These are phyloP conservation scores for Tetrapyrgos nigripes DNA, from an alignment of 1,284 basidiomycete species.

Conservation along the genomic window DNA sequence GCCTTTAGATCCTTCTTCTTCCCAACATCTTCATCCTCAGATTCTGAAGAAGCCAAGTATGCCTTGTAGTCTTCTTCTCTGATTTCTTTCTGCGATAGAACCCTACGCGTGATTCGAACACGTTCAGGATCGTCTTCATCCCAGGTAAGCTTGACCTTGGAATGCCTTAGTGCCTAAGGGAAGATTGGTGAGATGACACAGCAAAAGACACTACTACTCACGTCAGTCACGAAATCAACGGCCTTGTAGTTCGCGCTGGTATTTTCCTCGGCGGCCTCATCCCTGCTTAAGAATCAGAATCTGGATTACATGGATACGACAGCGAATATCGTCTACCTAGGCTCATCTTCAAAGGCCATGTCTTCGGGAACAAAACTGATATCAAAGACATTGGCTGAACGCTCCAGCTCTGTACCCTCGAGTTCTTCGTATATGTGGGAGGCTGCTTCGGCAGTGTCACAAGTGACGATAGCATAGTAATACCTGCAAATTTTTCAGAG, in stretches of 20 bases:
- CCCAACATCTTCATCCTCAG: slow-evolving; percentile 43
- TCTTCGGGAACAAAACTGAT: slow-evolving; percentile 93
- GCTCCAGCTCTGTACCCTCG: slow-evolving; percentile 95
- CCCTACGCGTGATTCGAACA: slow-evolving; percentile 78
- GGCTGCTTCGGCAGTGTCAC: slow-evolving; percentile 82
- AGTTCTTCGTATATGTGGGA: slow-evolving; percentile 87
- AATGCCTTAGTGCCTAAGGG: slow-evolving; percentile 91
- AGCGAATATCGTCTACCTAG: slow-evolving; percentile 54
- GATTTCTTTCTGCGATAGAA: slow-evolving; percentile 82
- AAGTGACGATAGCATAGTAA: slow-evolving; percentile 96
- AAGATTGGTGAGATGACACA: background rate
- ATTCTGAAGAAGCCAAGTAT: slow-evolving; percentile 81
- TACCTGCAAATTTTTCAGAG: slow-evolving; percentile 61
- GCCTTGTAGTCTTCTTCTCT: slow-evolving; percentile 89
- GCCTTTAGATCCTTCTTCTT: slow-evolving; percentile 49
- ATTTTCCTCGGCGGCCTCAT: slow-evolving; percentile 80
- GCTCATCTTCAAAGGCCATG: slow-evolving; percentile 89
- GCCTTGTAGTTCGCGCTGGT: slow-evolving; percentile 71
- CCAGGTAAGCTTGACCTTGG: slow-evolving; percentile 98
- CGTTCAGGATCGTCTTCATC: slow-evolving; percentile 97
- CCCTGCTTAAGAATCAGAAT: slow-evolving; percentile 50
- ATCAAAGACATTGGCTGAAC: slow-evolving; percentile 96
- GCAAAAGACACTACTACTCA: slow-evolving; percentile 44
- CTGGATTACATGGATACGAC: background rate
- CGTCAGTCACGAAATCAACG: slow-evolving; percentile 94